Conservation (phyloP, 805 yeast genomes). For the Ogataea trehalophila region DNA sequence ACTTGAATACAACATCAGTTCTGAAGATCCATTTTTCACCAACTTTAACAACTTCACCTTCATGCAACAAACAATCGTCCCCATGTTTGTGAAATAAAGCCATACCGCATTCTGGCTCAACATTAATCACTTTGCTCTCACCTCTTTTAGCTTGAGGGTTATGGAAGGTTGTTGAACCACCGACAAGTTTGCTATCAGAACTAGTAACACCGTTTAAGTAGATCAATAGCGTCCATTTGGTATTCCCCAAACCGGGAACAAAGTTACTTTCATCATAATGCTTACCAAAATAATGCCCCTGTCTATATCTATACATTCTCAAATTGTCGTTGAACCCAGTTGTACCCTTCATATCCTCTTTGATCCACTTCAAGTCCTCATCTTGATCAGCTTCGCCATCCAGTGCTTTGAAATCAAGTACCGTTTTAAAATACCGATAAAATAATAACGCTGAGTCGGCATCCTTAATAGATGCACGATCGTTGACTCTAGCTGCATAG, state of each 20-base stretch:
- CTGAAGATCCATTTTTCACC: slow-evolving; percentile 63
- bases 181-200: slow-evolving; percentile 36
- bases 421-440: slow-evolving; percentile 38
- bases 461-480: slow-evolving; percentile 41
- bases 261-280: slow-evolving; percentile 48
- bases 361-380: slow-evolving; percentile 14
- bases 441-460: slow-evolving; percentile 31
- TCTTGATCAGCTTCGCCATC: slow-evolving; percentile 26
- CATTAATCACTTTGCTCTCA: slow-evolving; percentile 23
- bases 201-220: slow-evolving; percentile 42
- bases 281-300: slow-evolving; percentile 55
- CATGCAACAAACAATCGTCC: slow-evolving; percentile 57
- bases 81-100: slow-evolving; percentile 64
- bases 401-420: slow-evolving; percentile 28
- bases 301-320: slow-evolving; percentile 48
- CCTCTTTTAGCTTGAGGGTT: slow-evolving; percentile 19
- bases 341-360: slow-evolving; percentile 33
- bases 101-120: slow-evolving; percentile 50
- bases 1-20: slow-evolving; percentile 45
- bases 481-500: slow-evolving; percentile 57
- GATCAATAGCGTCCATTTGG: slow-evolving; percentile 56
- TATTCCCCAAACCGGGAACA: slow-evolving; percentile 28
- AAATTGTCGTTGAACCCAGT: slow-evolving; percentile 51
- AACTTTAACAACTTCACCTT: slow-evolving; percentile 43
- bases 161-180: slow-evolving; percentile 59